A percentile compares a stretch with the other conserved stretches of the same genome.
phyloP scores from a whole-genome alignment of 768 basidiomycete species.

The Macrolepiota fuliginosa region DNA sequence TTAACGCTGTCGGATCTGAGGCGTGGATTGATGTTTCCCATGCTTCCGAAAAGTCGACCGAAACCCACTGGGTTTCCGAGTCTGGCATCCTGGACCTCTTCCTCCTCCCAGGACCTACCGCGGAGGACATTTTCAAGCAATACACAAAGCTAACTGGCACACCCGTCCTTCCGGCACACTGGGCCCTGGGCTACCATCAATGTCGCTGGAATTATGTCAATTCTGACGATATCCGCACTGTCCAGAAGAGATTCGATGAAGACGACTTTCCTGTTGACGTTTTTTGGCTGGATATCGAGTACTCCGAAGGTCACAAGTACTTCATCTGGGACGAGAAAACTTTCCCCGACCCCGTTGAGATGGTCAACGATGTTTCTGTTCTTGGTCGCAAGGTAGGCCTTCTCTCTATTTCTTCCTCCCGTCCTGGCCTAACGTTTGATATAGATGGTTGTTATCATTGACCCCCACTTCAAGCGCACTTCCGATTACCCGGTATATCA shows the following conservation, averaged over 20 bases:
- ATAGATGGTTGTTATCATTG: constrained; percentile 97
- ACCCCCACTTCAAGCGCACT: constrained; percentile 91
- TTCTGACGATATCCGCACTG: constrained; percentile 80
- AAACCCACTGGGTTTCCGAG: constrained; percentile 98
- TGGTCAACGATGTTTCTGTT: constrained; percentile 87
- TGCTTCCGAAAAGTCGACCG: constrained; percentile 60
- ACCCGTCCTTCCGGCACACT: constrained; percentile 84
- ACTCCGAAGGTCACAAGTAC: constrained; percentile 91
- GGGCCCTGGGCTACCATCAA: constrained; percentile 94
- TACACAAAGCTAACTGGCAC: constrained; percentile 85
- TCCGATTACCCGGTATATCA: constrained; percentile 80
- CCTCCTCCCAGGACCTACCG: constrained; percentile 88
- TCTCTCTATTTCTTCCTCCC: not conserved
- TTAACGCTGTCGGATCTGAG: constrained; percentile 86
- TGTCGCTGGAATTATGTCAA: constrained; percentile 98
- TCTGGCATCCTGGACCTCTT: constrained; percentile 95
- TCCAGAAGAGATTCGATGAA: constrained; percentile 88
- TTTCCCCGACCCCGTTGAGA: constrained; percentile 93
- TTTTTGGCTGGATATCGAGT: constrained; percentile 97
- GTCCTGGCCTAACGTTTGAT: constrained; percentile 3
- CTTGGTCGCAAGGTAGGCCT: constrained; percentile 73
- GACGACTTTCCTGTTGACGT: constrained; percentile 95
- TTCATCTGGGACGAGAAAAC: constrained; percentile 93
- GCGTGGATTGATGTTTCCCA: constrained; percentile 93
- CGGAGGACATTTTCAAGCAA: constrained; percentile 79